Base-by-base conservation (phyloP, 208 protist species). In the Trypanosomatidae sp. region DNA sequence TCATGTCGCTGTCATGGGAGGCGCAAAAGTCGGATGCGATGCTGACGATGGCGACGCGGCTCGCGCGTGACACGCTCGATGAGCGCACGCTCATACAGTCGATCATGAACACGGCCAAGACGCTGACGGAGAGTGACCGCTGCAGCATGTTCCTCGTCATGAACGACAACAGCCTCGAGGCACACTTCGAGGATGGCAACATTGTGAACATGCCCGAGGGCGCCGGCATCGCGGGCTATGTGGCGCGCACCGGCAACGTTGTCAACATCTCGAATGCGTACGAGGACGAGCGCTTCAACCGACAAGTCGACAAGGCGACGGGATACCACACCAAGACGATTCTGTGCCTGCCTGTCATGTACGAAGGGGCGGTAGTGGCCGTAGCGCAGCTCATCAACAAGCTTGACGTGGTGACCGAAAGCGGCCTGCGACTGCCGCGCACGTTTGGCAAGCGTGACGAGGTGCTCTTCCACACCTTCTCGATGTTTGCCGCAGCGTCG, bases 321-420 rank as follows among this genome's bases (percentile, higher is more conserved):
- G 79, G 79, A 7, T 81, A 82, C 48, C 58, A 59, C 51, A 79
- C 74, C 5, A 66, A 76, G 46, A 78, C 71, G 13, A 80, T 85
- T 33, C 60, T 85, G 30, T 88, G 74, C 55, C 63, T 77, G 43
- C 79, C 74, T 22, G 66, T 85, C 37, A 62, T 56, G 53, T 74
- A 69, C 52, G 71, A 85, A 39, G 73, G 67, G 16, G 54, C 55
- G n/a, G 73, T 79, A 32, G 67, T 88, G 10, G 78, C 73, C 38
- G 73, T 84, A 32, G 70, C 78, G 13, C 70, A 81, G 61, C 57
- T 88, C 33, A 74, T 84, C 30, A 88, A 88, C 61, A 87, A 87
- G 52, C 37, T 77, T 42, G 67, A 81, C 52, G 45, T 70, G 47
- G 64, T 75, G 30, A 79, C 71, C 18, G 51, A 59, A 48, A 72